phyloP scores from a whole-genome alignment of 2,329 filamentous ascomycete species.

The Xylaria arbuscula region DNA sequence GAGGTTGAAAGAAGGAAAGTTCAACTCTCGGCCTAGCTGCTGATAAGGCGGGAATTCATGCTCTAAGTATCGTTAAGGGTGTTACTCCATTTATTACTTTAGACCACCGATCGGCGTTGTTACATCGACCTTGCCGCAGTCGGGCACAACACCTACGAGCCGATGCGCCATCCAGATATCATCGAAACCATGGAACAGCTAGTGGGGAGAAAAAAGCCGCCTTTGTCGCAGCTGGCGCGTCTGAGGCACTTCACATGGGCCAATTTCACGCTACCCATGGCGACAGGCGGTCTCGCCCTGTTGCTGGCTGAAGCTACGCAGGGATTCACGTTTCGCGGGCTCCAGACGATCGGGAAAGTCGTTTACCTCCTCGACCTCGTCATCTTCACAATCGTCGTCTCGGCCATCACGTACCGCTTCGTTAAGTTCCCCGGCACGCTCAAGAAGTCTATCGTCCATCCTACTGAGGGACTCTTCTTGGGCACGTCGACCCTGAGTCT shows the following conservation, averaged over 20 bases:
- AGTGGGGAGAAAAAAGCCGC: not conserved
- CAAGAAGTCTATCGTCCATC: conserved; percentile 58
- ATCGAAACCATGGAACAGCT: conserved; percentile 6
- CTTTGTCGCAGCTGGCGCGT: conserved; percentile 37
- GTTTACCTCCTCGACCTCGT: conserved; percentile 63
- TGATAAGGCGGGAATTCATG: no score
- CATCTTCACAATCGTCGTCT: conserved; percentile 54
- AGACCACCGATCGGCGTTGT: not conserved
- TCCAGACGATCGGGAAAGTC: conserved; percentile 62
- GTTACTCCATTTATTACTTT: not conserved
- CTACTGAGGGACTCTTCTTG: conserved; percentile 63
- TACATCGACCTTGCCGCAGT: not conserved
- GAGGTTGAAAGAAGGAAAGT: no score
- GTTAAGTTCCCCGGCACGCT: conserved; percentile 57
- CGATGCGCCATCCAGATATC: conserved; percentile 5
- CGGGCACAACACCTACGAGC: not conserved
- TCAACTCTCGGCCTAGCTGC: no score
- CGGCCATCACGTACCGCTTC: conserved; percentile 57
- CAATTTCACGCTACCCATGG: conserved; percentile 60
- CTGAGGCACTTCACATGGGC: conserved; percentile 60
- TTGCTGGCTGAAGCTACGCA: conserved; percentile 57
- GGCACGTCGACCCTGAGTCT: conserved; percentile 53
- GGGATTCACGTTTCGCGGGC: conserved; percentile 56
- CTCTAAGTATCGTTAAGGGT: not conserved
- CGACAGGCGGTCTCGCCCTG: conserved; percentile 58